Percentiles rank a stretch among this genome's conserved stretches.
phyloP scores from a whole-genome alignment of 225 moss, liverwort and hornwort species.

The Neckera pumila region DNA sequence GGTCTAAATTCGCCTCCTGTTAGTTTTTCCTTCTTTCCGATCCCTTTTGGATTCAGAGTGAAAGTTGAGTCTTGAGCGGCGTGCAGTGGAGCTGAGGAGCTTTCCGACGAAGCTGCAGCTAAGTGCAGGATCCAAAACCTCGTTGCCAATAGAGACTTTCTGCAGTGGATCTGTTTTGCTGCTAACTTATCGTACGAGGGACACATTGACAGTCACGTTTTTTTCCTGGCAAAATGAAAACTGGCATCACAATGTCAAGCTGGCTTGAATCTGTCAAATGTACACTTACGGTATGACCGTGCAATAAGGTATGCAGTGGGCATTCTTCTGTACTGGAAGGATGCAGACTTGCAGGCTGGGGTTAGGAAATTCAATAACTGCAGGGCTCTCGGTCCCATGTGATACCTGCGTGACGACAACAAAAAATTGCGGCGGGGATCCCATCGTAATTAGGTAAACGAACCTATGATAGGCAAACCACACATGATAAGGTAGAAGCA shows the following conservation, averaged over 20 bases:
- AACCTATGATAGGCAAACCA: neutral
- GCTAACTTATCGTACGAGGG: too few relatives aligned
- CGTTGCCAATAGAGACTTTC: neutral
- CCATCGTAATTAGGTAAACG: fast-evolving
- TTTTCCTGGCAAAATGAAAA: neutral
- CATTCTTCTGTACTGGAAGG: neutral
- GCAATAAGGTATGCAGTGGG: neutral
- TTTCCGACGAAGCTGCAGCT: neutral
- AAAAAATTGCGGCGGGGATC: neutral
- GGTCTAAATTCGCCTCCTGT: too few relatives aligned
- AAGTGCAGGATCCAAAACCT: neutral
- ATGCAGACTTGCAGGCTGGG: neutral
- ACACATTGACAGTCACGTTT: neutral
- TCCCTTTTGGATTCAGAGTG: neutral
- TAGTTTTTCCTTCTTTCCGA: too few relatives aligned
- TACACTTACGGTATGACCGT: neutral
- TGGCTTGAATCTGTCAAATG: neutral
- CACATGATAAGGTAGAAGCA: too few relatives aligned
- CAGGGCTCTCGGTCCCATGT: neutral
- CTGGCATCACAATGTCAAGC: neutral
- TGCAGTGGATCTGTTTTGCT: neutral
- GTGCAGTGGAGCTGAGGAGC: neutral
- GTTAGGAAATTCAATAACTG: neutral
- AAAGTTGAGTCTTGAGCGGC: neutral
- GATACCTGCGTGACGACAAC: neutral